phyloP scores from a whole-genome alignment of 805 yeast genomes.

The Candida coleopterorum region DNA sequence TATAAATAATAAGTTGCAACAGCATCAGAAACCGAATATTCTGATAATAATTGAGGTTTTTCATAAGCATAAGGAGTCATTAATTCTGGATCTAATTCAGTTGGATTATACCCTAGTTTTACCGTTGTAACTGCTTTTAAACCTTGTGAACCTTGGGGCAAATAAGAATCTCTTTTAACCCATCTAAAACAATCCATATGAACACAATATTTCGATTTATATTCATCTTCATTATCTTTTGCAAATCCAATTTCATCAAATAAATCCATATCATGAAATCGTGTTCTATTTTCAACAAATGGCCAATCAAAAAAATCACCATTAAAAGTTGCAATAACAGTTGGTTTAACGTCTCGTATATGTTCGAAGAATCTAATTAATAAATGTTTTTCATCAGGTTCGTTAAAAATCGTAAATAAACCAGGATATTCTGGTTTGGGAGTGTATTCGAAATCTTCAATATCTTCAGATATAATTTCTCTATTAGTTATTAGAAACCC shows the following conservation, averaged over 20 bases:
- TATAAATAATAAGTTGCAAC: slow-evolving; percentile 96
- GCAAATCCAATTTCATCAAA: slow-evolving; percentile 92
- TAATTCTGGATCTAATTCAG: slow-evolving; percentile 93
- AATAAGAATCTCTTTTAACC: slow-evolving; percentile 96
- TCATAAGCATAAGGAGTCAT: slow-evolving; percentile 98
- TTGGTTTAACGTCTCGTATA: slow-evolving; percentile 80
- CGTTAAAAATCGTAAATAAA: slow-evolving; percentile 82
- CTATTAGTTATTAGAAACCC: slow-evolving; percentile 92
- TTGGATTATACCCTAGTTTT: slow-evolving; percentile 92
- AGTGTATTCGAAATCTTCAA: slow-evolving; percentile 94
- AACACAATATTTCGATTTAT: slow-evolving; percentile 84
- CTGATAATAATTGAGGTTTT: slow-evolving; percentile 86
- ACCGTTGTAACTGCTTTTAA: slow-evolving; percentile 95
- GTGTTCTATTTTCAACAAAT: slow-evolving; percentile 84
- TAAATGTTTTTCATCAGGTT: slow-evolving; percentile 73
- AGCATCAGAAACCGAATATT: slow-evolving; percentile 98
- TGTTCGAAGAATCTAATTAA: slow-evolving; percentile 83
- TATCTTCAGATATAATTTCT: slow-evolving; percentile 90
- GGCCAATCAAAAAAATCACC: slow-evolving; percentile 99
- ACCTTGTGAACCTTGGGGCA: slow-evolving; percentile 99
- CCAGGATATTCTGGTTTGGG: slow-evolving; percentile 97
- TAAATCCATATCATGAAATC: slow-evolving; percentile 81
- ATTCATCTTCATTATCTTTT: slow-evolving; percentile 83
- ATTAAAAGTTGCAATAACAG: slow-evolving; percentile 96
- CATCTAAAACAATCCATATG: slow-evolving; percentile 98